Conservation (phyloP, 192 early-diverging fungal species). For the Tieghemiomyces parasiticus region DNA sequence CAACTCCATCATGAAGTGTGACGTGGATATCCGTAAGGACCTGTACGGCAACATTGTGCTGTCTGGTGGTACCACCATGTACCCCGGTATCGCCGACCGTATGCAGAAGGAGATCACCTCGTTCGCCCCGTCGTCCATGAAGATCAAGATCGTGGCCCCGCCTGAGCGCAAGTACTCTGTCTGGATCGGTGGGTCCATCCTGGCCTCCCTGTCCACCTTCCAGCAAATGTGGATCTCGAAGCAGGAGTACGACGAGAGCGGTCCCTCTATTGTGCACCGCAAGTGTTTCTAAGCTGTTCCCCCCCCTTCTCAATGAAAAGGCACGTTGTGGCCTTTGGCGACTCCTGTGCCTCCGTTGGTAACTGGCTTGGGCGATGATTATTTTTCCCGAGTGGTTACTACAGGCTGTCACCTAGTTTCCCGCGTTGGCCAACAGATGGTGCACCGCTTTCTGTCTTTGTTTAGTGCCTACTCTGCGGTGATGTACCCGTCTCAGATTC, state of each 20-base stretch:
- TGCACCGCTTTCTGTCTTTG: too few relatives aligned
- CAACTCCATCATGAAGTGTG: slow-evolving; percentile 95
- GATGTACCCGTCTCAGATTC: too few relatives aligned
- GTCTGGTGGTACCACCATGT: slow-evolving; percentile 96
- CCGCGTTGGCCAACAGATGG: too few relatives aligned
- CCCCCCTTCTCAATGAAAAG: slow-evolving; percentile 12
- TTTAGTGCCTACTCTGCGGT: too few relatives aligned
- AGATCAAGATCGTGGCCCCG: slow-evolving; percentile 96
- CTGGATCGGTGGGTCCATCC: slow-evolving; percentile 98
- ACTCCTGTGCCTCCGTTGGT: too few relatives aligned
- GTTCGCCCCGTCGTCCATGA: slow-evolving; percentile 87
- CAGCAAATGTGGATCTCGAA: slow-evolving; percentile 99
- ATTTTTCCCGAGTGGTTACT: too few relatives aligned
- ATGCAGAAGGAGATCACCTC: slow-evolving; percentile 97
- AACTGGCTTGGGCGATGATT: too few relatives aligned
- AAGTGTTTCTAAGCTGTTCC: slow-evolving; percentile 73
- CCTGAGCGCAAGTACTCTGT: slow-evolving; percentile 99
- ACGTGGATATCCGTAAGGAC: slow-evolving; percentile 91
- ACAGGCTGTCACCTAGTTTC: too few relatives aligned
- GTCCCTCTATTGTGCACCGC: slow-evolving; percentile 95
- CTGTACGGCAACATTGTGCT: slow-evolving; percentile 94
- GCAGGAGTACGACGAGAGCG: slow-evolving; percentile 97
- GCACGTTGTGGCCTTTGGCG: too few relatives aligned
- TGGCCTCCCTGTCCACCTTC: slow-evolving; percentile 96
- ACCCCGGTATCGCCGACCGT: slow-evolving; percentile 91